phyloP scores from a whole-genome alignment of 2,329 filamentous ascomycete species.

The Metarhizium robertsii region DNA sequence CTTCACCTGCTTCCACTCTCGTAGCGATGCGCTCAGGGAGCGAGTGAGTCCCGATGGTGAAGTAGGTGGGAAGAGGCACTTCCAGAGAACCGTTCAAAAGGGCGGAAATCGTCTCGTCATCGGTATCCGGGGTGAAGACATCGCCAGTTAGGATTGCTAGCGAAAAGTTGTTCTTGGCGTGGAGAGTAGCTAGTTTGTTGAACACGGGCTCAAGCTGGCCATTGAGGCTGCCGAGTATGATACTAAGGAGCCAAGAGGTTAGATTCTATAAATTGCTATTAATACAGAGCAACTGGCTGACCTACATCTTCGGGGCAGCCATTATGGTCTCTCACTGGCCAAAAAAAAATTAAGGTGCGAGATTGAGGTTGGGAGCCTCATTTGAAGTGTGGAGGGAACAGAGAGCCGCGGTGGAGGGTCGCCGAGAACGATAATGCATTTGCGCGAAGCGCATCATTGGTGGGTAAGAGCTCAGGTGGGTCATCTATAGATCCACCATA shows the following conservation, averaged over 20 bases:
- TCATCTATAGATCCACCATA: background rate
- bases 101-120: constrained; percentile 48
- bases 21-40: constrained; percentile 63
- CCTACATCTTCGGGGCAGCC: constrained; percentile 41
- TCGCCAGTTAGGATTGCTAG: constrained; percentile 80
- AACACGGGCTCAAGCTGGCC: constrained; percentile 70
- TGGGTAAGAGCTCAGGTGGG: constrained; percentile 3
- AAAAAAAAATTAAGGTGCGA: background rate
- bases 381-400: constrained; percentile 3
- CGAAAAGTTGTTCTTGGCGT: constrained; percentile 79
- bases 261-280: background rate
- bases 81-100: constrained; percentile 64
- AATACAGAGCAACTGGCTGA: background rate
- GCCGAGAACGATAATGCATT: constrained; percentile 19
- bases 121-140: constrained; percentile 58
- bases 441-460: constrained; percentile 26
- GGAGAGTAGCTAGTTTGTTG: constrained; percentile 68
- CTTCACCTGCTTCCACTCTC: constrained; percentile 63
- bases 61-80: constrained; percentile 81
- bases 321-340: constrained; percentile 18
- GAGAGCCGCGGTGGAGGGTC: constrained; percentile 1
- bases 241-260: constrained; percentile 32
- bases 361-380: constrained; percentile 1
- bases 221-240: constrained; percentile 76
- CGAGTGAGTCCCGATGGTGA: constrained; percentile 66